These are phyloP conservation scores for Rhodotorula sp. DNA, from an alignment of 1,284 basidiomycete genomes.

Conservation along the genomic window DNA sequence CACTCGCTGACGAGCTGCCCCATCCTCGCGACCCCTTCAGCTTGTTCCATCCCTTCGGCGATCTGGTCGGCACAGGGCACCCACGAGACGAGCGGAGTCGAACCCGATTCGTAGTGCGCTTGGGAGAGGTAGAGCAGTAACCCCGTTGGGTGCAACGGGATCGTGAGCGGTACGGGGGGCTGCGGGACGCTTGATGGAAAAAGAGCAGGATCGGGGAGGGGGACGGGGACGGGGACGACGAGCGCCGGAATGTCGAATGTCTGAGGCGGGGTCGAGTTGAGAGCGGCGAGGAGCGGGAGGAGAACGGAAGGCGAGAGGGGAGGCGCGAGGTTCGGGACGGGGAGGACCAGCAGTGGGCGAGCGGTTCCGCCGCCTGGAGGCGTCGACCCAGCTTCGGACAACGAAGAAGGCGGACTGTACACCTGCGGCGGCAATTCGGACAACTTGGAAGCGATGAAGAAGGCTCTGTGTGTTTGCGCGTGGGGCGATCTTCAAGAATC, in stretches of 20 bases:
- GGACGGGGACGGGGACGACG: neutral
- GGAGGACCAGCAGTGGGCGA: slow-evolving; percentile 24
- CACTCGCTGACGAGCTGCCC: slow-evolving; percentile 11
- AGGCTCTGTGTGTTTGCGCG: slow-evolving; percentile 10
- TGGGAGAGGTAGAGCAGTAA: slow-evolving; percentile 25
- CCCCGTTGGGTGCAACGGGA: slow-evolving; percentile 10
- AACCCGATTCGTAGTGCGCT: slow-evolving; percentile 31
- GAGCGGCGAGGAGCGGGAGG: slow-evolving; percentile 8
- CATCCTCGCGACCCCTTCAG: slow-evolving; percentile 23
- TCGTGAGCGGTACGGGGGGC: neutral
- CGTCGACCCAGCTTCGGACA: neutral
- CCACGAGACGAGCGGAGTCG: slow-evolving; percentile 34
- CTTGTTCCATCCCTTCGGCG: neutral
- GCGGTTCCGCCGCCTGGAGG: neutral
- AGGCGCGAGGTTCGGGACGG: slow-evolving; percentile 5
- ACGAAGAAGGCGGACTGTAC: neutral
- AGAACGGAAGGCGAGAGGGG: slow-evolving; percentile 13
- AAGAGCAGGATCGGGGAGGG: neutral
- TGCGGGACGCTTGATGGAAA: neutral
- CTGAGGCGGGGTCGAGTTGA: neutral
- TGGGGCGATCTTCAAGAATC: neutral
- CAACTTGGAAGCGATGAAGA: slow-evolving; percentile 36
- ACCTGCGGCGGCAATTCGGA: slow-evolving; percentile 30
- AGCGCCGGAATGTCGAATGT: neutral
- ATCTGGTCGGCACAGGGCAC: slow-evolving; percentile 9